Evolutionary conservation across 2,329 filamentous ascomycete species (phyloP).

Genomic region (Nemania sp.): DNA sequence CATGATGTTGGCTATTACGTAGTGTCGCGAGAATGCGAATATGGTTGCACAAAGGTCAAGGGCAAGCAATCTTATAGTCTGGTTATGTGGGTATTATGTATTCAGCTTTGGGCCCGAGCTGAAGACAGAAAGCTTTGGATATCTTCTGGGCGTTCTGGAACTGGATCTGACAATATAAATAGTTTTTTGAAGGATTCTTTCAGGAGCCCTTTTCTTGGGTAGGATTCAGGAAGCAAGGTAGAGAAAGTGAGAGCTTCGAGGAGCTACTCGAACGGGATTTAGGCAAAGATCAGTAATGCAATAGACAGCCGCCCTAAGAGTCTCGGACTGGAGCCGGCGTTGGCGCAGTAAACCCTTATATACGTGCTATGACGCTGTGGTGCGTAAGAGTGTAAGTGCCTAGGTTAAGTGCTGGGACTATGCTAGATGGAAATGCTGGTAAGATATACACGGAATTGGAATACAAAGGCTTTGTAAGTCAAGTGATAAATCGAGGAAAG

Average conservation of each 20-base stretch:
- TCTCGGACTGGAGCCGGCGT: background rate
- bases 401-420: too few species aligned
- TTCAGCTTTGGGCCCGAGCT: too few species aligned
- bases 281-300: background rate
- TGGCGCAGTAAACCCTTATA: background rate
- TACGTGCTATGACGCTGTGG: background rate
- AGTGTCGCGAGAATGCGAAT: background rate
- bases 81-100: too few species aligned
- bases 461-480: background rate
- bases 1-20: constrained; percentile 21
- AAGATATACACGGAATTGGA: background rate
- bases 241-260: too few species aligned
- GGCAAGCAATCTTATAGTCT: background rate
- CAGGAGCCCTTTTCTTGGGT: too few species aligned
- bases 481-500: background rate
- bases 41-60: background rate
- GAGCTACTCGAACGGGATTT: background rate
- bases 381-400: background rate
- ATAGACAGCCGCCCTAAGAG: background rate
- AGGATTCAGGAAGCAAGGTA: background rate
- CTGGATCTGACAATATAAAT: too few species aligned
- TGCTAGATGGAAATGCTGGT: too few species aligned
- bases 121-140: too few species aligned
- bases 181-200: too few species aligned
- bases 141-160: too few species aligned